Percentiles rank a stretch among this genome's conserved stretches.
Evolutionary conservation across 371 early-diverging fungal genomes (phyloP).

Genomic region (Lichtheimia hyalospora): DNA sequence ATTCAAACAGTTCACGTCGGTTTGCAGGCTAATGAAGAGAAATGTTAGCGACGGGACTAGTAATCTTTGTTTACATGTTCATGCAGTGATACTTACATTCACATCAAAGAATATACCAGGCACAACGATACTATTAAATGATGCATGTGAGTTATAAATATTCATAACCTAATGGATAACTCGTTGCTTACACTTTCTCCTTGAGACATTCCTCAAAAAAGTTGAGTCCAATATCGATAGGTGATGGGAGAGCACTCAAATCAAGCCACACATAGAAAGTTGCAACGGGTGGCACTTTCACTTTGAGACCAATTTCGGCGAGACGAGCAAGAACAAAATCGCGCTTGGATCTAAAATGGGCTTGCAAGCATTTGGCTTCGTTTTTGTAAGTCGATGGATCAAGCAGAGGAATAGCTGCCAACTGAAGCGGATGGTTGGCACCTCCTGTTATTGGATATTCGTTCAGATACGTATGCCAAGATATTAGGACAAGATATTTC

Average conservation of each 20-base stretch:
- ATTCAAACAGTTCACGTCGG: constrained; percentile 50
- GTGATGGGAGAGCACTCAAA: constrained; percentile 35
- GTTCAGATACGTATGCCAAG: neutral
- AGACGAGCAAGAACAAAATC: constrained; percentile 42
- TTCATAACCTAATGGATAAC: neutral
- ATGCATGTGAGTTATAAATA: neutral
- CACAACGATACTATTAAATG: constrained; percentile 28
- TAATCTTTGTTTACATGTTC: neutral
- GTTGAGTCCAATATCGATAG: constrained; percentile 45
- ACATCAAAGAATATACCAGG: constrained; percentile 57
- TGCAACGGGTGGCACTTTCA: constrained; percentile 38
- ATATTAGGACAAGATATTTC: neutral
- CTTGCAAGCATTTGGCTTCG: constrained; percentile 43
- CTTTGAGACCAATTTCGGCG: constrained; percentile 36
- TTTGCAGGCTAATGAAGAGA: constrained; percentile 32
- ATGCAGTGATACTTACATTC: constrained; percentile 28
- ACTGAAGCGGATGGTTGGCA: constrained; percentile 51
- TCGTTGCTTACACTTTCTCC: constrained; percentile 42
- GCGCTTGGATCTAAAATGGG: constrained; percentile 44
- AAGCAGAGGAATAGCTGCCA: constrained; percentile 48
- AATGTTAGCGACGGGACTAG: neutral
- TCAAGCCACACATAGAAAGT: constrained; percentile 56
- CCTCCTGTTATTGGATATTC: constrained; percentile 24
- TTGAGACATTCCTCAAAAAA: constrained; percentile 53
- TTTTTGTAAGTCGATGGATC: constrained; percentile 31